Evolutionary conservation across 2,329 filamentous ascomycete species (phyloP).

Genomic region (Delphinella strobiligena): DNA sequence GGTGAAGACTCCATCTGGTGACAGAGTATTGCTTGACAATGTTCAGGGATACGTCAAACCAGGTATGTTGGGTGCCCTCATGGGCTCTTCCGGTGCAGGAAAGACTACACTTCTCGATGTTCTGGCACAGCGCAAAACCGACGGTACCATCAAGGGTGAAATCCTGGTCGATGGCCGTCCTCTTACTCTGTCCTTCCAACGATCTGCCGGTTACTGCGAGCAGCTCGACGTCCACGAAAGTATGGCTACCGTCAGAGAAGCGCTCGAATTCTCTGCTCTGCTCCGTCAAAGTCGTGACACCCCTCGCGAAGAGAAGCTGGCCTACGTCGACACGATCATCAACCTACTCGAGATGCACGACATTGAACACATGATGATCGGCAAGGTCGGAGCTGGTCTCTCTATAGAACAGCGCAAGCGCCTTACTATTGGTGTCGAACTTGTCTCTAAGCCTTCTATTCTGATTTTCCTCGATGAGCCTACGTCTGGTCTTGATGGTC

Average conservation of each 20-base stretch:
- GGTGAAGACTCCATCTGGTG: slow-evolving; percentile 38
- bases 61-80: slow-evolving; percentile 64
- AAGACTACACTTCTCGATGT: slow-evolving; percentile 28
- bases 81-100: slow-evolving; percentile 59
- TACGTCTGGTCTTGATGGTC: slow-evolving; percentile 46
- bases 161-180: slow-evolving; percentile 33
- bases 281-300: slow-evolving; percentile 50
- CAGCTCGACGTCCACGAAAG: slow-evolving; percentile 58
- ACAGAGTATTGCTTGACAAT: slow-evolving; percentile 41
- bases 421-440: slow-evolving; percentile 44
- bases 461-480: slow-evolving; percentile 55
- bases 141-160: slow-evolving; percentile 32
- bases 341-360: slow-evolving; percentile 53
- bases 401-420: slow-evolving; percentile 44
- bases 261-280: slow-evolving; percentile 52
- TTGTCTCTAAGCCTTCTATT: slow-evolving; percentile 46
- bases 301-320: slow-evolving; percentile 49
- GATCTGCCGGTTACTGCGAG: slow-evolving; percentile 44
- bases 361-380: slow-evolving; percentile 54
- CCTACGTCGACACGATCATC: slow-evolving; percentile 54
- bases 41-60: slow-evolving; percentile 64
- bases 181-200: slow-evolving; percentile 34
- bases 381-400: slow-evolving; percentile 43
- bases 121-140: slow-evolving; percentile 32
- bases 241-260: slow-evolving; percentile 54